These are phyloP conservation scores for Claviceps sp. DNA, from an alignment of 2,329 filamentous ascomycete genomes.

Conservation along the genomic window DNA sequence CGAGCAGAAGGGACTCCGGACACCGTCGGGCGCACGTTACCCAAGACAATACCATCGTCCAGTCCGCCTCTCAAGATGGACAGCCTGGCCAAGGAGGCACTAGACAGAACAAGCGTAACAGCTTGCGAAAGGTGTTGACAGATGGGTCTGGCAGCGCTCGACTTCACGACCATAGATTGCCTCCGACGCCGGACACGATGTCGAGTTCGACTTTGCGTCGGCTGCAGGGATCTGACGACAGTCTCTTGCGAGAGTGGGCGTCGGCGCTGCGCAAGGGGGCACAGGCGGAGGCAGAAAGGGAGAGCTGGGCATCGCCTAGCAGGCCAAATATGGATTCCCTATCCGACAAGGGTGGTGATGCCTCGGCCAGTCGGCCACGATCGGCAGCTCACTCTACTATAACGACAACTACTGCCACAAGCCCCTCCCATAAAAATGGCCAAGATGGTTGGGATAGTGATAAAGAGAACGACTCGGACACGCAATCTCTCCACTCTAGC, in stretches of 20 bases:
- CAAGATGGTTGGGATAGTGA: slow-evolving; percentile 31
- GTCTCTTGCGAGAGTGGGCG: slow-evolving; percentile 19
- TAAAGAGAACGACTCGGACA: slow-evolving; percentile 21
- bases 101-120: slow-evolving; percentile 35
- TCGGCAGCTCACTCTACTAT: slow-evolving; percentile 30
- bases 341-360: slow-evolving; percentile 9
- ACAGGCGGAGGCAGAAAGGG: neutral
- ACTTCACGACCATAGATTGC: slow-evolving; percentile 30
- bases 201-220: slow-evolving; percentile 40
- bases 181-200: slow-evolving; percentile 47
- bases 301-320: slow-evolving; percentile 4
- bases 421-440: slow-evolving; percentile 22
- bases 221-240: slow-evolving; percentile 38
- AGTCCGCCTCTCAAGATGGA: slow-evolving; percentile 9
- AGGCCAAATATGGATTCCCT: slow-evolving; percentile 5
- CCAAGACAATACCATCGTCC: slow-evolving; percentile 12
- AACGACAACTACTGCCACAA: slow-evolving; percentile 10
- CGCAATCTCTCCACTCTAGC: slow-evolving; percentile 32
- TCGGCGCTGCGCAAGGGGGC: neutral
- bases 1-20: slow-evolving; percentile 15
- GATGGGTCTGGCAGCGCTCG: slow-evolving; percentile 28
- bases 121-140: slow-evolving; percentile 34
- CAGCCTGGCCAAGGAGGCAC: slow-evolving; percentile 13
- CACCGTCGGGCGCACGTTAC: slow-evolving; percentile 14
- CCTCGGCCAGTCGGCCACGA: slow-evolving; percentile 25